Evolutionary conservation across 1,284 basidiomycete species (phyloP).

Genomic region (Golubevia sp.): DNA sequence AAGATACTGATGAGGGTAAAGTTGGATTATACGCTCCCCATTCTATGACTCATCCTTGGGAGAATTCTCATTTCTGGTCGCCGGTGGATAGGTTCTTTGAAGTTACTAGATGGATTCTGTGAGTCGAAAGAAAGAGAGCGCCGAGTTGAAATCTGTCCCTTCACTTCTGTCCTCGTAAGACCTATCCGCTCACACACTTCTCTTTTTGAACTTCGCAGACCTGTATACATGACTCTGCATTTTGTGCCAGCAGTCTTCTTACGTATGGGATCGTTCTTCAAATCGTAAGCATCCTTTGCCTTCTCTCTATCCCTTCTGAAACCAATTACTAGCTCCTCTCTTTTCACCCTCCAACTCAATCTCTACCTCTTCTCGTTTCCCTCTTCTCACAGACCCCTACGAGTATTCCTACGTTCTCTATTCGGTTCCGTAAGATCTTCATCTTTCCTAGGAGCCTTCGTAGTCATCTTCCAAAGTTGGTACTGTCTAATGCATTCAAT

Average conservation of each 20-base stretch:
- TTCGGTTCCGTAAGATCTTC: slow-evolving; percentile 82
- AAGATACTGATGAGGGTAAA: slow-evolving; percentile 20
- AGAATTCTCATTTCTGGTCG: slow-evolving; percentile 40
- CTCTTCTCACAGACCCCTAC: slow-evolving; percentile 17
- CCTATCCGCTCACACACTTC: no score
- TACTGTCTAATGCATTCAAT: neutral
- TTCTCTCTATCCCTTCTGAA: no score
- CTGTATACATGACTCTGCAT: slow-evolving; percentile 84
- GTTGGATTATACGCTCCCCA: slow-evolving; percentile 35
- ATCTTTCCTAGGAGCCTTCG: slow-evolving; percentile 84
- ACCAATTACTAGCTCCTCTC: no score
- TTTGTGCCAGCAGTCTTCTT: slow-evolving; percentile 71
- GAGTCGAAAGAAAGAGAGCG: neutral
- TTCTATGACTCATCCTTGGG: slow-evolving; percentile 45
- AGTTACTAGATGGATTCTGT: slow-evolving; percentile 49
- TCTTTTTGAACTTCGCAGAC: slow-evolving; percentile 13
- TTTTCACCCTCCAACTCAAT: neutral
- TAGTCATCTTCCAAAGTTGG: slow-evolving; percentile 75
- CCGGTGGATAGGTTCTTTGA: slow-evolving; percentile 40
- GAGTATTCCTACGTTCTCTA: slow-evolving; percentile 65
- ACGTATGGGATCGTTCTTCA: slow-evolving; percentile 48
- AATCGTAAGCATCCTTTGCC: slow-evolving; percentile 18
- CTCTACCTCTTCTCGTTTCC: neutral
- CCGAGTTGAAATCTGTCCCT: neutral
- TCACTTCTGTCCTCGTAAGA: no score